A percentile compares a stretch with the other conserved stretches of the same genome.
These are phyloP conservation scores for Pseudogymnoascus sp. DNA, from an alignment of 2,329 filamentous ascomycete species.

Conservation along the genomic window DNA sequence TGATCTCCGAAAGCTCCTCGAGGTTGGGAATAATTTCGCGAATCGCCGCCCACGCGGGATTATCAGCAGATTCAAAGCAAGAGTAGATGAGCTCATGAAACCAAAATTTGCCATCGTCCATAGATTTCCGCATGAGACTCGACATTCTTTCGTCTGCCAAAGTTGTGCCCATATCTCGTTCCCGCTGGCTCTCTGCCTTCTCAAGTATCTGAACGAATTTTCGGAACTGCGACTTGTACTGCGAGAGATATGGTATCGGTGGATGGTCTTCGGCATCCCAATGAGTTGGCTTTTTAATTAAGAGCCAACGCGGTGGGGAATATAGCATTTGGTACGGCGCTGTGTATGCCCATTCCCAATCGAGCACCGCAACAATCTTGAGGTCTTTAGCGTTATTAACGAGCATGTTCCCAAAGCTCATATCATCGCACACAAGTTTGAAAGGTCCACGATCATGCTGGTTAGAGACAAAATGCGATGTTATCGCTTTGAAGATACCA, in stretches of 20 bases:
- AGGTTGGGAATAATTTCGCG: neutral
- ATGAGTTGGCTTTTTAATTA: conserved; percentile 13
- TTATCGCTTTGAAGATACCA: conserved; percentile 25
- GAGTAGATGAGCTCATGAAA: conserved; percentile 13
- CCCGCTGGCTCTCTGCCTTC: neutral
- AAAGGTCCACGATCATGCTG: conserved; percentile 26
- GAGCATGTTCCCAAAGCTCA: conserved; percentile 33
- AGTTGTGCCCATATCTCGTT: neutral
- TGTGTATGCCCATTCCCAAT: conserved; percentile 33
- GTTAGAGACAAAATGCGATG: conserved; percentile 20
- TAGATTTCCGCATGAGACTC: conserved; percentile 12
- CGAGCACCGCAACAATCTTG: conserved; percentile 30
- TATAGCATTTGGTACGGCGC: conserved; percentile 32
- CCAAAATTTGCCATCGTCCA: conserved; percentile 15
- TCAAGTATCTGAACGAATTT: neutral
- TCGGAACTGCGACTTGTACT: neutral
- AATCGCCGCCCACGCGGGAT: neutral
- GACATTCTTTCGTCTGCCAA: neutral
- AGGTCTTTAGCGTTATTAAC: conserved; percentile 29
- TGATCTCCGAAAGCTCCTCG: neutral
- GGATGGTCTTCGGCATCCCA: neutral
- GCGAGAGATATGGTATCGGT: neutral
- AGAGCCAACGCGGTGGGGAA: conserved; percentile 32
- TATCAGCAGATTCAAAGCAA: conserved; percentile 12
- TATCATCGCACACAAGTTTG: conserved; percentile 33